These are phyloP conservation scores for Spinacia oleracea DNA, from an alignment of 179 eudicot genomes.

Conservation along the genomic window DNA sequence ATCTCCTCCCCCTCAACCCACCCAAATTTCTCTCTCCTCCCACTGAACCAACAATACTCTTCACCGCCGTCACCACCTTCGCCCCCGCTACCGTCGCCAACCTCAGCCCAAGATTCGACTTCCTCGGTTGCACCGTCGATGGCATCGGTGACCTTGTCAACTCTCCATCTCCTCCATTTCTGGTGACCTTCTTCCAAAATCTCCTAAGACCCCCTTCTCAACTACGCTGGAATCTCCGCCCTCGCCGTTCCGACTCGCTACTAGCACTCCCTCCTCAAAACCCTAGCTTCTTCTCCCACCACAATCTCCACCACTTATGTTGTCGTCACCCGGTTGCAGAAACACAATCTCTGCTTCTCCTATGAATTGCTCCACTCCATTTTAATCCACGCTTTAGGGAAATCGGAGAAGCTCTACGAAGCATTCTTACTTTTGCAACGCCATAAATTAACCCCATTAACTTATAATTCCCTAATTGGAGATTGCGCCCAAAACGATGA, in stretches of 20 bases:
- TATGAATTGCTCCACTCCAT: conserved; percentile 80
- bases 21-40: too few relatives aligned
- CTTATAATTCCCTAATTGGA: conserved; percentile 80
- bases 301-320: conserved; percentile 48
- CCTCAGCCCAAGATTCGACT: too few relatives aligned
- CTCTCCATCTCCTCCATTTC: too few relatives aligned
- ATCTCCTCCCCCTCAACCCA: too few relatives aligned
- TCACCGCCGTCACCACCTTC: too few relatives aligned
- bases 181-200: too few relatives aligned
- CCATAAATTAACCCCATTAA: conserved; percentile 61
- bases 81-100: too few relatives aligned
- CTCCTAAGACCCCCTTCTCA: too few relatives aligned
- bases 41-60: too few relatives aligned
- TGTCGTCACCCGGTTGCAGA: conserved; percentile 69
- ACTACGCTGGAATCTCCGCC: too few relatives aligned
- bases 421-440: conserved; percentile 74
- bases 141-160: too few relatives aligned
- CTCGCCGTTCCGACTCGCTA: conserved; percentile 70
- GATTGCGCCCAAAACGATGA: conserved; percentile 86
- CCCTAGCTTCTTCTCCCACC: conserved; percentile 49
- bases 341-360: conserved; percentile 74
- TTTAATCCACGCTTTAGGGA: conserved; percentile 73
- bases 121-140: too few relatives aligned
- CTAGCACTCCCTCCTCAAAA: conserved; percentile 85
- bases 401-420: conserved; percentile 78